Percentiles rank a stretch among this genome's conserved stretches.
Evolutionary conservation across 345 rosid species (phyloP).

Genomic region (Cardamine resedifolia): DNA sequence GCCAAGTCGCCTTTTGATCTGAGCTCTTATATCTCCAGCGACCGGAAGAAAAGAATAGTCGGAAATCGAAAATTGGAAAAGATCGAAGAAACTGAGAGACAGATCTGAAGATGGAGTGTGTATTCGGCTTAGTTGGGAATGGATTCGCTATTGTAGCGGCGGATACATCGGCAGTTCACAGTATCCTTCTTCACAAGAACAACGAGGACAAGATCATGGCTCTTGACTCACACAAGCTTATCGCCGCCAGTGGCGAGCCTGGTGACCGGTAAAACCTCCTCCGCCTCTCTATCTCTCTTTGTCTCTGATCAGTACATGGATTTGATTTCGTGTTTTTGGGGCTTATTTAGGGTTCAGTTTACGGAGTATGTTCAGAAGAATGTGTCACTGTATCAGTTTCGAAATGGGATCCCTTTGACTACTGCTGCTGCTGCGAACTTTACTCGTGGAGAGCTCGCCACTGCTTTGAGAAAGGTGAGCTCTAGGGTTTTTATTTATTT

Average conservation of each 20-base stretch:
- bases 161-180: constrained; percentile 88
- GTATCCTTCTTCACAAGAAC: constrained; percentile 88
- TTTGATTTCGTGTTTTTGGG: background rate
- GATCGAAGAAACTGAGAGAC: background rate
- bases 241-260: constrained; percentile 96
- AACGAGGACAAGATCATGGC: constrained; percentile 96
- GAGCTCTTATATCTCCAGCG: constrained; percentile 6
- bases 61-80: background rate
- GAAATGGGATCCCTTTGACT: constrained; percentile 89
- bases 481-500: constrained; percentile 8
- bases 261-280: constrained; percentile 67
- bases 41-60: constrained; percentile 1
- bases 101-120: constrained; percentile 83
- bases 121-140: constrained; percentile 85
- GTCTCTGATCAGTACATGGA: background rate
- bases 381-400: constrained; percentile 86
- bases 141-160: constrained; percentile 84
- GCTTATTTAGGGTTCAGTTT: constrained; percentile 71
- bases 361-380: constrained; percentile 97
- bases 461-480: constrained; percentile 89
- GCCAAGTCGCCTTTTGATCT: constrained; percentile 39
- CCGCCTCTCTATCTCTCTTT: background rate
- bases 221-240: constrained; percentile 93
- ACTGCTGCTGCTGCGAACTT: constrained; percentile 91
- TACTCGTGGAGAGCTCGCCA: constrained; percentile 91